Evolutionary conservation across 352 stramenopile species (phyloP).

Genomic region (Lagenidium sp.): DNA sequence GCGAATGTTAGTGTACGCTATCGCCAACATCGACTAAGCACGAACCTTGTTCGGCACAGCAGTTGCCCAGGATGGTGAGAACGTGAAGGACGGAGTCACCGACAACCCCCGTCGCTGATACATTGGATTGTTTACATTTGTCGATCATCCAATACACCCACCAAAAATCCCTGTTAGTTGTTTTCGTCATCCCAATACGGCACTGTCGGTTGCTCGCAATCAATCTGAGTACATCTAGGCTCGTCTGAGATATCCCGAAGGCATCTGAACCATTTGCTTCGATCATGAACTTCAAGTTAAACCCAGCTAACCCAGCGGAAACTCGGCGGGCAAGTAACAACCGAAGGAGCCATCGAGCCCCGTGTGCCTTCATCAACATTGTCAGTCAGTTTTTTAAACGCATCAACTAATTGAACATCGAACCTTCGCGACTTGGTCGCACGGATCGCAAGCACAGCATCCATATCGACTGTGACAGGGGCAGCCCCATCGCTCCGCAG

Average conservation of each 20-base stretch:
- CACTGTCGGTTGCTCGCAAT: slow-evolving; percentile 5
- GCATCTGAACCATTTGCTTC: slow-evolving; percentile 2
- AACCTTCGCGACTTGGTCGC: no score
- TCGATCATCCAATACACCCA: slow-evolving; percentile 7
- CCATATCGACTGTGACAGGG: slow-evolving; percentile 1
- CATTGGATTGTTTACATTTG: background rate
- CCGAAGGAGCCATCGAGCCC: background rate
- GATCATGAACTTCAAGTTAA: slow-evolving; percentile 4
- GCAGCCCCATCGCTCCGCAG: slow-evolving; percentile 7
- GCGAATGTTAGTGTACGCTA: slow-evolving; percentile 1
- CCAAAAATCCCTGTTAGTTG: slow-evolving; percentile 2
- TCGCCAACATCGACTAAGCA: no score
- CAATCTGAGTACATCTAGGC: slow-evolving; percentile 1
- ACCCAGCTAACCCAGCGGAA: background rate
- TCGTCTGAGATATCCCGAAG: background rate
- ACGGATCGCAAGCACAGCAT: slow-evolving; percentile 7
- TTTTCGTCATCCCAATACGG: slow-evolving; percentile 1
- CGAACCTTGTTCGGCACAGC: slow-evolving; percentile 3
- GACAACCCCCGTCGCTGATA: background rate
- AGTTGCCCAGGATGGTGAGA: slow-evolving; percentile 6
- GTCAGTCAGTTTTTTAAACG: no score
- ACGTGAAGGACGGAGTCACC: slow-evolving; percentile 1
- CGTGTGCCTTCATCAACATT: slow-evolving; percentile 4
- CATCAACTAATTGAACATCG: no score
- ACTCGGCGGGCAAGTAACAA: slow-evolving; percentile 5